Evolutionary conservation across 805 yeast genomes (phyloP).

Genomic region (Saccharomycopsis fodiens): DNA sequence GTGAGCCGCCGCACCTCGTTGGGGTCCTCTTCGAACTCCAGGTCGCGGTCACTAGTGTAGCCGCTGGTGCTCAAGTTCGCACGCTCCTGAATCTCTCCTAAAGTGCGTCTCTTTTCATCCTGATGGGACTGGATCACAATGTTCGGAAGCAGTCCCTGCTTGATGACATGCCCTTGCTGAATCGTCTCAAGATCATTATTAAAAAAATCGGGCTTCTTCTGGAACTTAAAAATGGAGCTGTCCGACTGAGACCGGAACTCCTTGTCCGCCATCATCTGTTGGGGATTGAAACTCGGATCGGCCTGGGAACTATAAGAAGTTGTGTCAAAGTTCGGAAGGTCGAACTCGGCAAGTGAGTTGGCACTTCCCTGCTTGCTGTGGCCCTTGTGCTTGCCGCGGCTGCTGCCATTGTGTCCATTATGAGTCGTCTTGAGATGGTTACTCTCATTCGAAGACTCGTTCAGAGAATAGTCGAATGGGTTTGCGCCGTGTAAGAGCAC

Average conservation of each 20-base stretch:
- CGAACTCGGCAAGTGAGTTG: no score
- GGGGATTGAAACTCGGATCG: not conserved
- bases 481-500: not conserved
- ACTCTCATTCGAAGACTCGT: not conserved
- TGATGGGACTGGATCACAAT: not conserved
- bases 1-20: conserved; percentile 1
- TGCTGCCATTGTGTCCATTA: no score
- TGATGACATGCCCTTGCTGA: not conserved
- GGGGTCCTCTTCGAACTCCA: not conserved
- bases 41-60: not conserved
- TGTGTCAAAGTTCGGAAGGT: not conserved
- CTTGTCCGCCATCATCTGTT: not conserved
- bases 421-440: no score
- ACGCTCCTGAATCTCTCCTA: not conserved
- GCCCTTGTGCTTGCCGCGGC: no score
- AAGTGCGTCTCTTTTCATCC: not conserved
- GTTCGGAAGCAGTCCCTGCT: not conserved
- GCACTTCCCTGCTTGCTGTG: no score
- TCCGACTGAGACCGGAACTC: not conserved
- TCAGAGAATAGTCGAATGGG: not conserved
- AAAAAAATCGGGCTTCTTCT: not conserved
- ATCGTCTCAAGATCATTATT: not conserved
- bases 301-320: not conserved
- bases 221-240: not conserved
- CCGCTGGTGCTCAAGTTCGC: not conserved